Evolutionary conservation across 1,284 basidiomycete genomes (phyloP).

Genomic region (Microbotryum scabiosae): DNA sequence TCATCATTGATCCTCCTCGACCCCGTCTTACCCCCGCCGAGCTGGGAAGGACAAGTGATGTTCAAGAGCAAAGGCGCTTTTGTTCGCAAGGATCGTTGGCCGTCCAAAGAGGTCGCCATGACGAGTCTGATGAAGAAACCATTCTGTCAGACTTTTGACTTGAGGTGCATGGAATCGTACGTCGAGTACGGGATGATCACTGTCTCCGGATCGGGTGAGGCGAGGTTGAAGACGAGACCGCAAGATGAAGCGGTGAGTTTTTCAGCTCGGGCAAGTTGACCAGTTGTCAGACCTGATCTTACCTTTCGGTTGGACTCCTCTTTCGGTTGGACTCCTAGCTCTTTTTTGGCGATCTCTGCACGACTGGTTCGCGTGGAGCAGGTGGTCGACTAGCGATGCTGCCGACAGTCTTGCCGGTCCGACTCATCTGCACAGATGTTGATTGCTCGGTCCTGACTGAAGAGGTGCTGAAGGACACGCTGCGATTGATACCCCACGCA

Average conservation of each 20-base stretch:
- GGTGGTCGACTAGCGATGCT: slow-evolving; percentile 21
- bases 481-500: slow-evolving; percentile 23
- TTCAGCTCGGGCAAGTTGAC: no score
- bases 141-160: slow-evolving; percentile 69
- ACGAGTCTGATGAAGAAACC: slow-evolving; percentile 48
- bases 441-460: slow-evolving; percentile 27
- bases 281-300: no score
- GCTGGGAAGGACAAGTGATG: slow-evolving; percentile 3
- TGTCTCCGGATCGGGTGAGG: neutral
- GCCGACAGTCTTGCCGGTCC: slow-evolving; percentile 21
- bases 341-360: slow-evolving; percentile 29
- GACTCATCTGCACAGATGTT: slow-evolving; percentile 26
- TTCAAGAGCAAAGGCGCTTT: slow-evolving; percentile 25
- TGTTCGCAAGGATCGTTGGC: slow-evolving; percentile 28
- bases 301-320: neutral
- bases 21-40: slow-evolving; percentile 53
- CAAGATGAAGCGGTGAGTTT: slow-evolving; percentile 20
- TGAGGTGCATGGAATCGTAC: slow-evolving; percentile 57
- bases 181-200: slow-evolving; percentile 39
- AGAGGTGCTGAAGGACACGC: slow-evolving; percentile 1
- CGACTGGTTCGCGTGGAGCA: slow-evolving; percentile 23
- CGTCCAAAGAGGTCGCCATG: slow-evolving; percentile 54
- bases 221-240: slow-evolving; percentile 15
- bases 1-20: slow-evolving; percentile 67
- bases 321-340: slow-evolving; percentile 13